Conservation (phyloP, 2,329 filamentous ascomycete genomes). For the Verticillium nubilum region DNA sequence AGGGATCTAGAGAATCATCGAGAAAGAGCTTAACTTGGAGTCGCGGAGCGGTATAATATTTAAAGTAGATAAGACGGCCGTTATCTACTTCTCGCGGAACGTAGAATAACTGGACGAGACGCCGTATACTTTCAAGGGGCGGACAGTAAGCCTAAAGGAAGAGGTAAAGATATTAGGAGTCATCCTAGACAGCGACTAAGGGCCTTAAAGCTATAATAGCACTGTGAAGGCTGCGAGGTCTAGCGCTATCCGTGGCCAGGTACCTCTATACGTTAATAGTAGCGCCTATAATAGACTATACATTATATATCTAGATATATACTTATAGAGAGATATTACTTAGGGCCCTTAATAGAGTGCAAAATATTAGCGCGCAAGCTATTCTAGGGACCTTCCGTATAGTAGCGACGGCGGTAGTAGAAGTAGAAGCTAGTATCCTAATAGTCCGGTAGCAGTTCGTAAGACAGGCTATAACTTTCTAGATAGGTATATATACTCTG, state of each 20-base stretch:
- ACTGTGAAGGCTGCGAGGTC: conserved; percentile 6
- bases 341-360: neutral
- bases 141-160: neutral
- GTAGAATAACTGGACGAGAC: neutral
- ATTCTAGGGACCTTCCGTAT: conserved; percentile 1
- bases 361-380: conserved; percentile 3
- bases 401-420: neutral
- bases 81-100: conserved; percentile 10
- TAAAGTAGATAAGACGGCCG: conserved; percentile 17
- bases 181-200: conserved; percentile 15
- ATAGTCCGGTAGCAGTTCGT: neutral
- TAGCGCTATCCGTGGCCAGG: conserved; percentile 14
- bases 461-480: neutral
- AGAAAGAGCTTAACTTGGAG: conserved; percentile 15
- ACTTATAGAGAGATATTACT: neutral
- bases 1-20: conserved; percentile 16
- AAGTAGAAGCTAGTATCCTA: conserved; percentile 5
- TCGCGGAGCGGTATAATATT: conserved; percentile 18
- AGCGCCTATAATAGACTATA: conserved; percentile 17
- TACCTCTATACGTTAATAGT: conserved; percentile 17
- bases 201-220: conserved; percentile 9
- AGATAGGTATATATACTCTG: neutral
- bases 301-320: conserved; percentile 11
- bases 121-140: neutral
- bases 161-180: conserved; percentile 12